Evolutionary conservation across 768 basidiomycete genomes (phyloP).

Genomic region (Suillus bovinus): DNA sequence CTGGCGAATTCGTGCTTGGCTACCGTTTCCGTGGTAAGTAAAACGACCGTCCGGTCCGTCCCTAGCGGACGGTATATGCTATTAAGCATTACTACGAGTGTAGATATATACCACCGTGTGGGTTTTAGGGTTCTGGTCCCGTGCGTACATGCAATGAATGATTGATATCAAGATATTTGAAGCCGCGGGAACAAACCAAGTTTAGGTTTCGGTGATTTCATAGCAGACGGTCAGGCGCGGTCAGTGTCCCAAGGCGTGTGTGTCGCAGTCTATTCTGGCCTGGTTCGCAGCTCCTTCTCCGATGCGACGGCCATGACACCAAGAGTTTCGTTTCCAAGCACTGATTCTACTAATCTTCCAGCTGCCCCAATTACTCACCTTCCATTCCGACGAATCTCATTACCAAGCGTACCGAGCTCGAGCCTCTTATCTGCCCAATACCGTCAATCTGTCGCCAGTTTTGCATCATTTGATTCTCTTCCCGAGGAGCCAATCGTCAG

Average conservation of each 20-base stretch:
- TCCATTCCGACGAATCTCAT: constrained; percentile 64
- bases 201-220: constrained; percentile 3
- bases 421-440: constrained; percentile 41
- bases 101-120: too few species aligned
- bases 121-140: too few species aligned
- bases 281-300: constrained; percentile 9
- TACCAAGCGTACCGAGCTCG: constrained; percentile 55
- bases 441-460: constrained; percentile 67
- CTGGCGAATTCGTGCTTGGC: not conserved
- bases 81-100: too few species aligned
- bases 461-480: constrained; percentile 73
- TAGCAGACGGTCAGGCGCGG: not conserved
- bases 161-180: too few species aligned
- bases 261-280: not conserved
- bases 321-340: constrained; percentile 34
- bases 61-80: not conserved
- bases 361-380: constrained; percentile 47
- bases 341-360: constrained; percentile 24
- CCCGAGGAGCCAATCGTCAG: constrained; percentile 45
- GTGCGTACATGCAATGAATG: too few species aligned
- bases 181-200: constrained; percentile 3
- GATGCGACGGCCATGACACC: constrained; percentile 23
- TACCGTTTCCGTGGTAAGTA: not conserved
- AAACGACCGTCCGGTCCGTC: not conserved
- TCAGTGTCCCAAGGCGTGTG: not conserved